Base-by-base conservation (phyloP, 75 land plant species). In the Pinus albicaulis region DNA sequence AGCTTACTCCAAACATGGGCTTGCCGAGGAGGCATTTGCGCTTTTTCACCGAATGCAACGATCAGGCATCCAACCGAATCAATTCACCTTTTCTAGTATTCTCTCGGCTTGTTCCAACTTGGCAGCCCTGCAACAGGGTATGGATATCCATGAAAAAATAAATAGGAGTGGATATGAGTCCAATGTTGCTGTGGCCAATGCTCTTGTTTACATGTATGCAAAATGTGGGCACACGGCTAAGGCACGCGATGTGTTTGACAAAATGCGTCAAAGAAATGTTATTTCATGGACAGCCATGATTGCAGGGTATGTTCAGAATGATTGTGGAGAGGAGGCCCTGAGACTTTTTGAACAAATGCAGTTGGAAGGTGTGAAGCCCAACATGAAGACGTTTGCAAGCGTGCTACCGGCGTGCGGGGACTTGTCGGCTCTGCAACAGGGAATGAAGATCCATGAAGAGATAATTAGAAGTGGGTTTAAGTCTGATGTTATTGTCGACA, bases 201-300 rank as follows among this genome's bases (percentile, higher is more conserved):
- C 83, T 58, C 69, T 89, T 16, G 15, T 89, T 41, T 23, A 87
- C 76, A 76, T 89, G 82, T 93, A 93, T 76, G 86, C 83, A 3
- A 93, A 89, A 79, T 89, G 88, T 76, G 25, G 36, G 28, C 80
- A 80, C 61, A 20, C 74, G 59, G 68, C 77, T 69, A 83, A 87
- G 59, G 94, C 94, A 10, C 61, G 71, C 48, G 70, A 59, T 31
- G 84, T 89, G 59, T 91, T 91, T 78, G 79, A 79, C 16, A 78
- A 77, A 63, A 84, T 88, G 83, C 75, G 76, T 12, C 14, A 17
- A 10, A 82, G 62, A 75, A 86, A 89, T 44, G 77, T 82, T 17
- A 87, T 85, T 55, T 82, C 89, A 13, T 91, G 89, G 91, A 89
- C 80, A 65, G 71, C 87, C 5, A 83, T 91, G 85, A 89, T 84